Evolutionary conservation across 352 stramenopile genomes (phyloP).

Genomic region (Hyaloperonospora arabidopsidis): DNA sequence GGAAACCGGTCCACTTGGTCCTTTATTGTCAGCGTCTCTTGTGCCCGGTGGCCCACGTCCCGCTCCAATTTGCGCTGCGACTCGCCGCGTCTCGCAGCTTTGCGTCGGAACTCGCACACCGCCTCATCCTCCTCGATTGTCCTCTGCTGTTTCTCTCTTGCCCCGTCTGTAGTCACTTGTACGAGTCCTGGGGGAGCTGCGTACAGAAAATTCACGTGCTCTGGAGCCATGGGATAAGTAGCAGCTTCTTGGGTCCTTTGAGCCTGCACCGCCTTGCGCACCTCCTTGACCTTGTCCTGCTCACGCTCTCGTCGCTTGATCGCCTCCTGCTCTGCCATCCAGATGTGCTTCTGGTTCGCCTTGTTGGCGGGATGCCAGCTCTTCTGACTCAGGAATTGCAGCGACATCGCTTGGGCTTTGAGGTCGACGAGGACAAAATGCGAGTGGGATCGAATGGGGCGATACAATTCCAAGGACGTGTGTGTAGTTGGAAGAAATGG

Average conservation of each 20-base stretch:
- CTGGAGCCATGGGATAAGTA: slow-evolving; percentile 30
- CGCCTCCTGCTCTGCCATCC: slow-evolving; percentile 73
- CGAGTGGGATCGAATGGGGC: too few relatives aligned
- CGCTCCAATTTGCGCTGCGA: slow-evolving; percentile 56
- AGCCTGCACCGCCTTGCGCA: slow-evolving; percentile 50
- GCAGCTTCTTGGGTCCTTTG: slow-evolving; percentile 51
- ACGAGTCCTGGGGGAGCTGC: slow-evolving; percentile 58
- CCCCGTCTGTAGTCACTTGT: slow-evolving; percentile 5
- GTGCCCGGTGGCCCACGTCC: slow-evolving; percentile 55
- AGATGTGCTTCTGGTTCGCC: slow-evolving; percentile 80
- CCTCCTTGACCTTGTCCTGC: slow-evolving; percentile 53
- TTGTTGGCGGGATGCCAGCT: slow-evolving; percentile 70
- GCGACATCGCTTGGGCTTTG: slow-evolving; percentile 35
- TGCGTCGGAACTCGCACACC: slow-evolving; percentile 55
- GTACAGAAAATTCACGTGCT: slow-evolving; percentile 76
- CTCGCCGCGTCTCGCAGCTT: slow-evolving; percentile 37
- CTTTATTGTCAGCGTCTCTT: slow-evolving; percentile 73
- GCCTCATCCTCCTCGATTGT: slow-evolving; percentile 48
- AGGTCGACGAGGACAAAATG: too few relatives aligned
- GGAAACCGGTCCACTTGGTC: slow-evolving; percentile 84
- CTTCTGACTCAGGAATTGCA: slow-evolving; percentile 81
- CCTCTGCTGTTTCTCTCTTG: slow-evolving; percentile 27
- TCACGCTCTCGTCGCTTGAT: slow-evolving; percentile 41
- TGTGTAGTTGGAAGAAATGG: too few relatives aligned
- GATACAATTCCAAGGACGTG: too few relatives aligned